Conservation (phyloP, 257 asterid genomes). For the Phtheirospermum japonicum region DNA sequence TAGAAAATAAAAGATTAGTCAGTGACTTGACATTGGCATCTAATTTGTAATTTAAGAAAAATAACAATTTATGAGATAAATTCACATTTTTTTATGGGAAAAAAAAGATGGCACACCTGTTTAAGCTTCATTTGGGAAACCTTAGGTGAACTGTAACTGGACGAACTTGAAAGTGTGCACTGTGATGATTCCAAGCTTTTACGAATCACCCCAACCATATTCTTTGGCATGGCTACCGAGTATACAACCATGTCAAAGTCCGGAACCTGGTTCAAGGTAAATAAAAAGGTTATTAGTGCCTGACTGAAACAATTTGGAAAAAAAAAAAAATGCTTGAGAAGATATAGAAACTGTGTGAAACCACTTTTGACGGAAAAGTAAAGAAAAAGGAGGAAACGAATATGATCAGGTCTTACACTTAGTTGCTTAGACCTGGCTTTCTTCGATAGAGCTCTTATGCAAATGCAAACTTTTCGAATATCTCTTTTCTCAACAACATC, state of each 20-base stretch:
- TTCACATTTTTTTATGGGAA: background rate
- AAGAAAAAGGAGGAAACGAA: constrained; percentile 13
- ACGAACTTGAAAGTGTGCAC: constrained; percentile 59
- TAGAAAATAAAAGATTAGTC: constrained; percentile 21
- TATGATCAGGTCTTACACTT: constrained; percentile 41
- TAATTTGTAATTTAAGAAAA: background rate
- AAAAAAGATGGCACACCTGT: constrained; percentile 39
- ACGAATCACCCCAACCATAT: constrained; percentile 69
- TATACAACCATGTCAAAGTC: constrained; percentile 65
- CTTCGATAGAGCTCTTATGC: constrained; percentile 80
- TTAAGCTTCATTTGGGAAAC: constrained; percentile 37
- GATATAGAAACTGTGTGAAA: background rate
- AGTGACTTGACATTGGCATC: constrained; percentile 11
- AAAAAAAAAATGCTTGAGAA: constrained; percentile 18
- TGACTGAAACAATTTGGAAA: background rate
- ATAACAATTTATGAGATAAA: background rate
- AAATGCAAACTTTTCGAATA: constrained; percentile 80
- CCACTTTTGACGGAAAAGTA: background rate
- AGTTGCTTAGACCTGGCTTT: constrained; percentile 78
- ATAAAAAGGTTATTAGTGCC: constrained; percentile 4
- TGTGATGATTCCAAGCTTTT: constrained; percentile 78
- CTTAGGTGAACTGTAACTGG: constrained; percentile 46
- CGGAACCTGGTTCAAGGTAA: constrained; percentile 53
- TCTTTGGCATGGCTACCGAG: constrained; percentile 74
- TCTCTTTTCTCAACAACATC: constrained; percentile 88